A percentile compares a stretch with the other conserved stretches of the same genome.
Evolutionary conservation across 306 rosid species (phyloP).

Genomic region (Trifolium subterraneum): DNA sequence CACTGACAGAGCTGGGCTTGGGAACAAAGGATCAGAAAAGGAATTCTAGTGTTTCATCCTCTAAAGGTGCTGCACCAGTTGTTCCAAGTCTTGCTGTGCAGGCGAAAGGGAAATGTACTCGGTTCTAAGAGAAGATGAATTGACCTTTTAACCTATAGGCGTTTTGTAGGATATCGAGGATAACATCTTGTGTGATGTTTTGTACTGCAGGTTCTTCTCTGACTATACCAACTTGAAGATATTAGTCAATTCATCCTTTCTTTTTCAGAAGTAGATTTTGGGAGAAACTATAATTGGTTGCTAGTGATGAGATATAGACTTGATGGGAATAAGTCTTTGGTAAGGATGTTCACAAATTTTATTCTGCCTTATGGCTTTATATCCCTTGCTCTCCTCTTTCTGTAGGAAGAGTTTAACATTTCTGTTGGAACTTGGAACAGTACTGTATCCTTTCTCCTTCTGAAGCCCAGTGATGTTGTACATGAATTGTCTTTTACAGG

Average conservation of each 20-base stretch:
- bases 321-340: slow-evolving; percentile 29
- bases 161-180: slow-evolving; percentile 33
- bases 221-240: slow-evolving; percentile 34
- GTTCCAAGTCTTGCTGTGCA: slow-evolving; percentile 31
- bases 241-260: slow-evolving; percentile 1
- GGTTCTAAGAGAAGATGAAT: slow-evolving; percentile 31
- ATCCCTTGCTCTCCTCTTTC: slow-evolving; percentile 28
- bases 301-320: slow-evolving; percentile 23
- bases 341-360: slow-evolving; percentile 18
- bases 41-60: slow-evolving; percentile 36
- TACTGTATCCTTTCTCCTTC: slow-evolving; percentile 2
- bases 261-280: slow-evolving; percentile 20
- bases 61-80: slow-evolving; percentile 17
- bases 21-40: slow-evolving; percentile 36
- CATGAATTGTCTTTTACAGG: neutral
- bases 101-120: slow-evolving; percentile 23
- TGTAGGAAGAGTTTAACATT: slow-evolving; percentile 27
- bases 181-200: slow-evolving; percentile 9
- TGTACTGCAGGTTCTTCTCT: slow-evolving; percentile 30
- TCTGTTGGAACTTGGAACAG: slow-evolving; percentile 9
- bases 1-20: slow-evolving; percentile 21
- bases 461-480: slow-evolving; percentile 40
- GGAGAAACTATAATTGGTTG: slow-evolving; percentile 41
- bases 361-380: neutral
- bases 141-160: slow-evolving; percentile 28